Evolutionary conservation across 495 filamentous ascomycete species (phyloP).

Genomic region (Parachaetomium inaequale): DNA sequence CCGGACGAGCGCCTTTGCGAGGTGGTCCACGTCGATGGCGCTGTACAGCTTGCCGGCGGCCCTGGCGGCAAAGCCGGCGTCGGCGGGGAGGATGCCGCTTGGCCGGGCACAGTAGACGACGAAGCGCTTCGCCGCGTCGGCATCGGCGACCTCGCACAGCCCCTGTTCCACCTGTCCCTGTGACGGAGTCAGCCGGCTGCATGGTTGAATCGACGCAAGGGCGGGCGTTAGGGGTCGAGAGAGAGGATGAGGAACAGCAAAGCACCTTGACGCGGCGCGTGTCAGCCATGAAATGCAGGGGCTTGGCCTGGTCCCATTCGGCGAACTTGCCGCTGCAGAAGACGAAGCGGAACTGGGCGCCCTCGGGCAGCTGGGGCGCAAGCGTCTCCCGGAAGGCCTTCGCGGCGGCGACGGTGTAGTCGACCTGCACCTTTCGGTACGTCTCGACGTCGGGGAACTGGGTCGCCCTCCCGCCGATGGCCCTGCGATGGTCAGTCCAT

Average conservation of each 20-base stretch:
- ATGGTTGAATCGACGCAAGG: neutral
- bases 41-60: conserved; percentile 26
- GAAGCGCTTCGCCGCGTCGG: conserved; percentile 26
- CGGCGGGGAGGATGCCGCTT: conserved; percentile 37
- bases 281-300: conserved; percentile 41
- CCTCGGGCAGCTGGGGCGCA: conserved; percentile 21
- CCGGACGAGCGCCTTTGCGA: conserved; percentile 42
- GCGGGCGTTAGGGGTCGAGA: neutral
- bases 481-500: conserved; percentile 22
- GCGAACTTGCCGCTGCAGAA: conserved; percentile 48
- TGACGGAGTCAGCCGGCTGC: conserved; percentile 5
- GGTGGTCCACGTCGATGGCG: conserved; percentile 35
- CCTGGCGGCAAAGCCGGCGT: conserved; percentile 29
- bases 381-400: conserved; percentile 36
- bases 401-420: conserved; percentile 44
- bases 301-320: conserved; percentile 46
- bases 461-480: conserved; percentile 27
- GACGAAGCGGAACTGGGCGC: conserved; percentile 48
- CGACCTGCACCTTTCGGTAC: conserved; percentile 37
- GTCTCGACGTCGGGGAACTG: conserved; percentile 33
- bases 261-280: conserved; percentile 45
- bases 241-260: neutral
- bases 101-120: conserved; percentile 33
- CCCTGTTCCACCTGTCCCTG: conserved; percentile 45
- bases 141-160: conserved; percentile 33